Percentiles rank a stretch among this genome's conserved stretches.
phyloP scores from a whole-genome alignment of 1,284 basidiomycete species.

The Rhodotorula mucilaginosa region DNA sequence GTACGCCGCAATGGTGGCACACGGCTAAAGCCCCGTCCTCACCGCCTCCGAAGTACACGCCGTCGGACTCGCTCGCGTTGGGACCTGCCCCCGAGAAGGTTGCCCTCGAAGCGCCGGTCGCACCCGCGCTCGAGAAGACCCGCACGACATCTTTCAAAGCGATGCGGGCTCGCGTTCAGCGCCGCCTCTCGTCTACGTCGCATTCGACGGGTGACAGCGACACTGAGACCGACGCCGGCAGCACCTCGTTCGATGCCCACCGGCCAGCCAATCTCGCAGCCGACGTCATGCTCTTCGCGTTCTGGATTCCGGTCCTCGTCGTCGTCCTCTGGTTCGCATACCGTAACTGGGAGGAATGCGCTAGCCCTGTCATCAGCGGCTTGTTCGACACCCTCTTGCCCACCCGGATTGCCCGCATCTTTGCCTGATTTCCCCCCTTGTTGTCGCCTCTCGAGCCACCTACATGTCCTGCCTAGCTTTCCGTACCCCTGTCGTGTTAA shows the following conservation, averaged over 20 bases:
- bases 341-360: constrained; percentile 1
- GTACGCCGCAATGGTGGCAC: constrained; percentile 17
- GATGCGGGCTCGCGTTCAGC: neutral
- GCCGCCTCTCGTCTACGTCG: constrained; percentile 12
- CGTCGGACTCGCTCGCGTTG: constrained; percentile 14
- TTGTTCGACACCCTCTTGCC: constrained; percentile 1
- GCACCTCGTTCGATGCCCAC: neutral
- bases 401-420: neutral
- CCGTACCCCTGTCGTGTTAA: neutral
- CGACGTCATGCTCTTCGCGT: constrained; percentile 20
- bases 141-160: neutral
- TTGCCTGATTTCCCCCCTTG: neutral
- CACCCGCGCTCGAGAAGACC: neutral
- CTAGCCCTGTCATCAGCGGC: neutral
- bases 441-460: neutral
- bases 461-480: neutral
- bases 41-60: constrained; percentile 37
- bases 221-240: constrained; percentile 12
- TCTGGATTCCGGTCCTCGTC: constrained; percentile 28
- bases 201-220: constrained; percentile 20
- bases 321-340: constrained; percentile 3
- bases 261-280: neutral
- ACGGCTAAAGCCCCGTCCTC: constrained; percentile 29
- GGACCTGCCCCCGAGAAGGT: constrained; percentile 2
- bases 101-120: no score